A percentile compares a stretch with the other conserved stretches of the same genome.
Conservation (phyloP, 2,329 filamentous ascomycete genomes). For the Cercospora janseana region DNA sequence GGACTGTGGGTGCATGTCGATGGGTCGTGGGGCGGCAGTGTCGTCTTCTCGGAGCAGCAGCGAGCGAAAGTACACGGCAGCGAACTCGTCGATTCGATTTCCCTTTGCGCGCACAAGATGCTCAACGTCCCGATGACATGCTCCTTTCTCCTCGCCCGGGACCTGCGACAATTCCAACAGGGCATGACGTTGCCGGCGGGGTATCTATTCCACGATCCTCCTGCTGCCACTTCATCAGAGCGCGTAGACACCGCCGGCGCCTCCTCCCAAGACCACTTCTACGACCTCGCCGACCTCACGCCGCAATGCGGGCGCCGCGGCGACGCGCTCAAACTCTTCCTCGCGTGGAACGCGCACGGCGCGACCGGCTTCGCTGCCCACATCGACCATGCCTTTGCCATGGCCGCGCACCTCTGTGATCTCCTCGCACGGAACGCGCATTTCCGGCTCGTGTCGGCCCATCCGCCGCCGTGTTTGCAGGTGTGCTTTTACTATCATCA, state of each 20-base stretch:
- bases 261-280: slow-evolving; percentile 46
- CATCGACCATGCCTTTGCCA: slow-evolving; percentile 66
- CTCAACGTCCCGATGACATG: slow-evolving; percentile 86
- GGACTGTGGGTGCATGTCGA: slow-evolving; percentile 92
- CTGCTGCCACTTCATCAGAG: too few species aligned
- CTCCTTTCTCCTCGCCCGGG: slow-evolving; percentile 78
- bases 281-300: slow-evolving; percentile 89
- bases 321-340: slow-evolving; percentile 81
- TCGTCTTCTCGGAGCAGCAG: slow-evolving; percentile 68
- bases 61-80: slow-evolving; percentile 67
- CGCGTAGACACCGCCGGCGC: too few species aligned
- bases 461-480: slow-evolving; percentile 83
- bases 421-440: slow-evolving; percentile 56
- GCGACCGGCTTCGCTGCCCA: slow-evolving; percentile 65
- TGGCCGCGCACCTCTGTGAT: slow-evolving; percentile 66
- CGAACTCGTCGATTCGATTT: slow-evolving; percentile 74
- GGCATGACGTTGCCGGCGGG: slow-evolving; percentile 85
- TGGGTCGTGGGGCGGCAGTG: slow-evolving; percentile 83
- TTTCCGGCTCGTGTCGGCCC: slow-evolving; percentile 70
- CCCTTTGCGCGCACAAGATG: slow-evolving; percentile 97
- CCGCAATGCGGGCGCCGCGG: slow-evolving; percentile 87
- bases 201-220: slow-evolving; percentile 58
- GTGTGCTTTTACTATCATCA: slow-evolving; percentile 86
- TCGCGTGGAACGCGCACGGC: slow-evolving; percentile 89
- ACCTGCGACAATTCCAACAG: slow-evolving; percentile 72